Conservation (phyloP, 1,139 yeast genomes). For the Geotrichum macrosporum region DNA sequence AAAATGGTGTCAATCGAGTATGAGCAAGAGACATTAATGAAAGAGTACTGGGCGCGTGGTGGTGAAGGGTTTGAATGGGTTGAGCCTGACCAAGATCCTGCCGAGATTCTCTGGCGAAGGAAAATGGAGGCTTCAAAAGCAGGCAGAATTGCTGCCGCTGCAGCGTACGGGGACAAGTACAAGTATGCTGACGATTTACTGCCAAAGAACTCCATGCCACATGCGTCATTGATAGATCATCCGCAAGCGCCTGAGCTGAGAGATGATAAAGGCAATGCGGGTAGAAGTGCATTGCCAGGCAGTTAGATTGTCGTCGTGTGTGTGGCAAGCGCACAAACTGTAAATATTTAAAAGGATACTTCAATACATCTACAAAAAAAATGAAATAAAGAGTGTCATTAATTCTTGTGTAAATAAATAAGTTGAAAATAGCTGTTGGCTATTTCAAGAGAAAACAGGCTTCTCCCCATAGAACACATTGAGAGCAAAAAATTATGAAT, state of each 20-base stretch:
- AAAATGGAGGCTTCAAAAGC: slow-evolving; percentile 20
- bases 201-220: slow-evolving; percentile 27
- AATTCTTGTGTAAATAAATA: too few species aligned
- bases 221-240: slow-evolving; percentile 32
- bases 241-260: slow-evolving; percentile 19
- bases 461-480: too few species aligned
- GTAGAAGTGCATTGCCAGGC: slow-evolving; percentile 1
- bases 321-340: too few species aligned
- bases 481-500: too few species aligned
- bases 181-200: slow-evolving; percentile 31
- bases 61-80: slow-evolving; percentile 78
- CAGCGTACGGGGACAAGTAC: slow-evolving; percentile 22
- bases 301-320: too few species aligned
- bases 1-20: slow-evolving; percentile 52
- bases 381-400: too few species aligned
- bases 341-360: too few species aligned
- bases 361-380: too few species aligned
- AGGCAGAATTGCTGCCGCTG: slow-evolving; percentile 14
- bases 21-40: slow-evolving; percentile 55
- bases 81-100: slow-evolving; percentile 77
- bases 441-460: too few species aligned
- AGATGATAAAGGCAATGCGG: too few species aligned
- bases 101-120: slow-evolving; percentile 39
- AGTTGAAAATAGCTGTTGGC: too few species aligned
- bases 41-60: slow-evolving; percentile 73